These are phyloP conservation scores for Parastagonospora nodorum DNA, from an alignment of 2,329 filamentous ascomycete species.

Conservation along the genomic window DNA sequence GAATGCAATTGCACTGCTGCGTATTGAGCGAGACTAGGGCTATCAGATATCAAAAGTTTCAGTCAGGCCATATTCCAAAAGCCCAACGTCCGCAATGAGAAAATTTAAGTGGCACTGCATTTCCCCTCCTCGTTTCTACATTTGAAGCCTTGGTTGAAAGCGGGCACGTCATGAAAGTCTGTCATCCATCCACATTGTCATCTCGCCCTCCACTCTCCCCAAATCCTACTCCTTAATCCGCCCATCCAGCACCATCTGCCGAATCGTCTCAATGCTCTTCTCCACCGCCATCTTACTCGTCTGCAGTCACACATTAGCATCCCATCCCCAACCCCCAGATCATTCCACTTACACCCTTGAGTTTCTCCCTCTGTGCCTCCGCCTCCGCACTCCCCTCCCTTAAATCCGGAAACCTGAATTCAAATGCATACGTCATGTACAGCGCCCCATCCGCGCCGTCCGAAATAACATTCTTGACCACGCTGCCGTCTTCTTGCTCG, in stretches of 20 bases:
- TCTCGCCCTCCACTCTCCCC: not conserved
- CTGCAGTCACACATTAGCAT: conserved; percentile 18
- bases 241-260: conserved; percentile 50
- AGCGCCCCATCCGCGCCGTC: conserved; percentile 46
- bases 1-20: not conserved
- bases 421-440: conserved; percentile 55
- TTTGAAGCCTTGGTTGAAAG: too few relatives aligned
- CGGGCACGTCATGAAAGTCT: too few relatives aligned
- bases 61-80: not conserved
- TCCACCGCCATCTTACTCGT: conserved; percentile 52
- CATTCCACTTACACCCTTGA: conserved; percentile 28
- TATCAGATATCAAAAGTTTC: not conserved
- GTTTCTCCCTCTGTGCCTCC: conserved; percentile 28
- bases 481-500: conserved; percentile 48
- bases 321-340: not conserved
- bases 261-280: conserved; percentile 48
- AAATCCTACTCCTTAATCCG: conserved; percentile 24
- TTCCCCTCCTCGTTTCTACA: too few relatives aligned
- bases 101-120: not conserved
- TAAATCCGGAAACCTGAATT: conserved; percentile 46
- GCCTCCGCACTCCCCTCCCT: conserved; percentile 43
- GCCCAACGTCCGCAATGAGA: not conserved
- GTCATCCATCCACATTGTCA: too few relatives aligned
- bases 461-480: conserved; percentile 53
- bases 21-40: not conserved